Base-by-base conservation (phyloP, 345 rosid species). In the Camelina hispida region DNA sequence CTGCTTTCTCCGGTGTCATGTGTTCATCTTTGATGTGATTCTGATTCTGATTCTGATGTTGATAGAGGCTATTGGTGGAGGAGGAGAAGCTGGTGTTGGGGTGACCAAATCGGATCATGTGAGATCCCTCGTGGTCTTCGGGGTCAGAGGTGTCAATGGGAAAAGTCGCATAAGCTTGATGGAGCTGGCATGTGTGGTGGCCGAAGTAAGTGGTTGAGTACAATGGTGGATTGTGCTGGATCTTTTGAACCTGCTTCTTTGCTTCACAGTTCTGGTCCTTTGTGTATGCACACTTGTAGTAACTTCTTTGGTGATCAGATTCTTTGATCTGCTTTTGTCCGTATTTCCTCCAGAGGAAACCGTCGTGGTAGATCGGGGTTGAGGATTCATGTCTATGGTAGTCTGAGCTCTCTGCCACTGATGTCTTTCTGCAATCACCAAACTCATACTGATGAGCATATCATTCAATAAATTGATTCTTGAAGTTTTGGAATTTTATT, bases 211-310 rank as follows among this genome's bases (percentile, higher is more conserved):
- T 82, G 64, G 84, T 81, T 18, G 79, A 75, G 71, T 66, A 87
- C 17, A 66, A 25, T 20, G 85, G 72, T 7, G 91, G 88, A 34
- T 70, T 59, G 5, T 74, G 53, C 43, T 72, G 69, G 13, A 77
- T 28, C 84, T 40, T 78, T 35, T 87, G 88, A 47, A 87, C 84
- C 22, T 85, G 91, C 43, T 87, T 87, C 40, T 78, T 83, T 35
- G 91, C 91, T 73, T 60, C 78, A 61, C 91, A 87, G 23, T 81
- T 68, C 57, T 83, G 82, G 34, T 85, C 91, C 38, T 8, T 10
- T 72, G 78, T 82, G 85, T 87, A 83, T 0, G 85, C 86, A 66
- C 91, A 87, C 63, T 87, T 84, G 63, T 62, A 87, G 69, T 87
- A 85, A 71, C 74, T 81, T 82, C 90, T 80, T 17, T 85, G 87